Evolutionary conservation across 768 basidiomycete species (phyloP), one percentile per base, ranked within the genome.

Genomic region (Mycena kentingensis): DNA sequence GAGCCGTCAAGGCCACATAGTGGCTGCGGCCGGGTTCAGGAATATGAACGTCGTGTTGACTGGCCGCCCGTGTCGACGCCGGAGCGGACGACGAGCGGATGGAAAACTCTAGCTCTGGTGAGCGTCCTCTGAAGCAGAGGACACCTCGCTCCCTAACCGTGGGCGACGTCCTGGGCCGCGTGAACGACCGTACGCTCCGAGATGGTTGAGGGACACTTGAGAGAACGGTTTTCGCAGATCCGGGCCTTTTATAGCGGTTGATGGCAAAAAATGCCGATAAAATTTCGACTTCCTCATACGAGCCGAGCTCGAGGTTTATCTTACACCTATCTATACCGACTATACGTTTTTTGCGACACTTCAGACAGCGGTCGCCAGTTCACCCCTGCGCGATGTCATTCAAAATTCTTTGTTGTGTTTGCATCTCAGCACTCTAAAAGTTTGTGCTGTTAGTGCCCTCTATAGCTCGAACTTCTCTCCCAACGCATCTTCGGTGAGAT

Each of bases 1-100:
- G 26, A 29, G 28, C 50, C 42, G 31, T 52, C 50, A 52, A 52
- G 22, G 50, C 41, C 41, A 44, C 50, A 52, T 43, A 52, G 50
- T 41, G 45, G 41, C 50, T 28, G 44, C 34, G 29, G 42, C 42
- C 50, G 21, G 50, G 50, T 45, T 44, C 32, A 36, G 50, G 50
- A 18, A 52, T 52, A 52, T 52, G 50, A n/a, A 35, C 50, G 50
- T 31, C 43, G 50, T 31, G 27, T 34, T 15, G 8, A 21, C 50
- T 43, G 43, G 15, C 38, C 38, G 7, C 18, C 28, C 41, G 27
- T 44, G 50, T 52, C 50, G 36, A 52, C 50, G 43, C 50, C 42
- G 24, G 34, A 44, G 50, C 43, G 50, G 50, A 34, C 50, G 34
- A 24, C 15, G 43, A 29, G n/a, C 16, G 24, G 41, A 27, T 31